Conservation (phyloP, 73 alveolate species). For the Uronychia setigera region DNA sequence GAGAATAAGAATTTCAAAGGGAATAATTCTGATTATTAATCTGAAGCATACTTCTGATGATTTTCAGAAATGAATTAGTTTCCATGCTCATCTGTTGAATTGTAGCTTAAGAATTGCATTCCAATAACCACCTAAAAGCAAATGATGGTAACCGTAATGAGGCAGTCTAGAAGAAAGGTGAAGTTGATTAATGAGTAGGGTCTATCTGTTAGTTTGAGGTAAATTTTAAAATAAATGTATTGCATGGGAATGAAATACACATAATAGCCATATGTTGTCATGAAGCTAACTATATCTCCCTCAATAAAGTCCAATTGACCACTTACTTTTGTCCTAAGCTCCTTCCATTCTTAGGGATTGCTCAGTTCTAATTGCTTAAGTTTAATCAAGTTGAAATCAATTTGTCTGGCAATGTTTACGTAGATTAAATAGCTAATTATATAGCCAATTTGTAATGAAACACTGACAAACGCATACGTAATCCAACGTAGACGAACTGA, state of each 20-base stretch:
- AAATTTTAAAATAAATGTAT: neutral
- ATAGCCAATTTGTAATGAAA: neutral
- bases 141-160: no score
- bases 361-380: neutral
- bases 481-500: neutral
- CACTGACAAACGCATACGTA: neutral
- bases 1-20: no score
- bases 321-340: no score
- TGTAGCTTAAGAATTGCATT: no score
- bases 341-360: no score
- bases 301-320: neutral
- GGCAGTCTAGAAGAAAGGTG: neutral
- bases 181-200: neutral
- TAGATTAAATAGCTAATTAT: neutral
- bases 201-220: neutral
- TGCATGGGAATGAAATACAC: neutral
- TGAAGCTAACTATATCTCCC: neutral
- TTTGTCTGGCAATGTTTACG: neutral
- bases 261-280: neutral
- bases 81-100: no score
- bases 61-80: no score
- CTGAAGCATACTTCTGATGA: no score
- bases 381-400: no score
- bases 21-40: no score
- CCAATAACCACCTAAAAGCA: no score